Evolutionary conservation across 495 filamentous ascomycete genomes (phyloP).

Genomic region (Tuber microsphaerosporum): DNA sequence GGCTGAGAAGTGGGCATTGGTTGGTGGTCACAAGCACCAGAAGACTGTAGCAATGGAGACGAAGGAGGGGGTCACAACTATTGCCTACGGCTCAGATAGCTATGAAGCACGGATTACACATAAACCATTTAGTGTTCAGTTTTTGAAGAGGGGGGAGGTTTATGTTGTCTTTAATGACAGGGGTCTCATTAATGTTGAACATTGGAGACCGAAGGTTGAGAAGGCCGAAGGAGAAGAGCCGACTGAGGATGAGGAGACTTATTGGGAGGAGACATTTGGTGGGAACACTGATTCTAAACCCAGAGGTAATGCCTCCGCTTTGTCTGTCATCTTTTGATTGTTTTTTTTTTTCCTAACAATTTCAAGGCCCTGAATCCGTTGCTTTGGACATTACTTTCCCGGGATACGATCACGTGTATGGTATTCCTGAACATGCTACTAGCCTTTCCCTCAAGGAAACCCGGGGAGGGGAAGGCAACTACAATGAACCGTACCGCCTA

Average conservation of each 20-base stretch:
- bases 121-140: conserved; percentile 73
- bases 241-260: conserved; percentile 71
- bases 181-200: conserved; percentile 83
- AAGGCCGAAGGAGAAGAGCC: conserved; percentile 48
- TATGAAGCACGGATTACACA: conserved; percentile 73
- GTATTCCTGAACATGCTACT: conserved; percentile 89
- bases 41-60: conserved; percentile 45
- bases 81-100: conserved; percentile 71
- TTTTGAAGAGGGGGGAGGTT: conserved; percentile 71
- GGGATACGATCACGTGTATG: conserved; percentile 85
- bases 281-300: conserved; percentile 92
- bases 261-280: conserved; percentile 96
- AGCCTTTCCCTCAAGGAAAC: conserved; percentile 83
- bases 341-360: conserved; percentile 14
- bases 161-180: conserved; percentile 83
- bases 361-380: conserved; percentile 68
- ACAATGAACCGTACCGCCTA: conserved; percentile 84
- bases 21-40: conserved; percentile 63
- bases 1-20: conserved; percentile 74
- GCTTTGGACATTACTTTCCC: conserved; percentile 85
- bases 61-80: conserved; percentile 59
- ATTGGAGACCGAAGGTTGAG: conserved; percentile 88
- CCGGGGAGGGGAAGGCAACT: conserved; percentile 74
- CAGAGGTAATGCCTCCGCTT: conserved; percentile 47
- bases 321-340: not conserved